A percentile compares a stretch with the other conserved stretches of the same genome.
Evolutionary conservation across 768 basidiomycete species (phyloP).

Genomic region (Butyriboletus loyo): DNA sequence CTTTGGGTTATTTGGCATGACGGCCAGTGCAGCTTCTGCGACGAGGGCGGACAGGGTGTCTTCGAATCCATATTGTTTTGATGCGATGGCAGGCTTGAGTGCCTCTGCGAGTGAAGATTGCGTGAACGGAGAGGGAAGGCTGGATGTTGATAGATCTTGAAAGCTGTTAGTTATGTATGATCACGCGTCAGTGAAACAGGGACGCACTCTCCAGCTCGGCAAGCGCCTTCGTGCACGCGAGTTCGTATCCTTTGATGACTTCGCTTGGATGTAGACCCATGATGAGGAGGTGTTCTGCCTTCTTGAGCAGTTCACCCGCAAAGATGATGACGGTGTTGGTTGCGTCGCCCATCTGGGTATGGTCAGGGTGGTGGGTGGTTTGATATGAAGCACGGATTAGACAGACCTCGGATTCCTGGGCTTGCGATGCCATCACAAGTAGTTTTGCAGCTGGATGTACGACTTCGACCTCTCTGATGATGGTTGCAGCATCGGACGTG

Average conservation of each 20-base stretch:
- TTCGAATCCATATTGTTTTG: constrained; percentile 96
- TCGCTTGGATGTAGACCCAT: constrained; percentile 99
- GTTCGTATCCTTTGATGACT: constrained; percentile 91
- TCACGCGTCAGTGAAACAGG: constrained; percentile 29
- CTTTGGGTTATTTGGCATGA: constrained; percentile 86
- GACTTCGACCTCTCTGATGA: constrained; percentile 96
- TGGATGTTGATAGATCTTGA: constrained; percentile 66
- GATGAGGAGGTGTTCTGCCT: constrained; percentile 85
- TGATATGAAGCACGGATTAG: not conserved
- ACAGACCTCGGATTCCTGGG: constrained; percentile 89
- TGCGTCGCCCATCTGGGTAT: constrained; percentile 86
- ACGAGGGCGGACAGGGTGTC: constrained; percentile 78
- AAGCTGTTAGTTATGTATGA: constrained; percentile 13
- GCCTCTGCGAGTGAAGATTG: constrained; percentile 67
- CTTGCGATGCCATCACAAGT: constrained; percentile 98
- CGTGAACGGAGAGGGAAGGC: constrained; percentile 69
- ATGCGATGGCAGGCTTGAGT: constrained; percentile 88
- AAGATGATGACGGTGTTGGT: constrained; percentile 95
- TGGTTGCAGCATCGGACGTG: constrained; percentile 98
- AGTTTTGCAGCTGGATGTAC: constrained; percentile 98
- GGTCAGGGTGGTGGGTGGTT: not conserved
- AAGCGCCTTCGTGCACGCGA: constrained; percentile 80
- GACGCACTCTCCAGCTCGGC: constrained; percentile 87
- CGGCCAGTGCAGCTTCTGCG: constrained; percentile 86
- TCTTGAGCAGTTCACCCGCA: constrained; percentile 92